Evolutionary conservation across 768 basidiomycete species (phyloP), one percentile per base, ranked within the genome.

Genomic region (Psilocybe sp.): DNA sequence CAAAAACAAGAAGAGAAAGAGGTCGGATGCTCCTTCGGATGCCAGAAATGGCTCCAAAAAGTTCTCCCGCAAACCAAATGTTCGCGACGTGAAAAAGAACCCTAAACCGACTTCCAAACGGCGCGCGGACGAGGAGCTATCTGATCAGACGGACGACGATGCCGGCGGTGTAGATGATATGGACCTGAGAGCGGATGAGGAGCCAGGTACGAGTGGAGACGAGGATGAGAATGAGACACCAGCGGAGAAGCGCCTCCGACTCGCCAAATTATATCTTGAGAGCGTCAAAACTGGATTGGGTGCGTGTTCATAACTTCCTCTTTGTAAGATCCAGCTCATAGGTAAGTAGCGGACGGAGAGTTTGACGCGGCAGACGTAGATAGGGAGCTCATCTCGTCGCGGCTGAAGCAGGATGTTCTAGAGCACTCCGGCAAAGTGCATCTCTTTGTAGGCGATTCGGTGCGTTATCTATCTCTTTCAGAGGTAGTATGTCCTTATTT

Each of bases 351-450:
- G 51, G 94, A 94, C 19, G 91, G 89, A 32, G 93, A 93, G 54
- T 94, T 85, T 55, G 96, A 99, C 64, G 97, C 97, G 4, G 94
- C 91, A 1, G 95, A 98, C 58, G 85, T 98, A 20, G 97, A 99
- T 74, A 81, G 82, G 59, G 96, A 98, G 56, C 75, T 98, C 54
- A 90, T 99, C 53, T 89, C 89, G 39, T 79, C 93, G 15, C 76
- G 97, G 48, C 74, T 99, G 54, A 92, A 93, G 64, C 85, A 93
- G 64, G 96, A 98, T 70, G 93, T 96, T 5, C 67, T 93, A 41
- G 87, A 94, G 56, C 85, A 95, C 61, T 84, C 91, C 4, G 94
- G 93, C 43, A 94, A 89, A 67, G 74, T 93, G 7, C 89, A 94
- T 68, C 67, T 88, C 37, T 90, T 87, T 63, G 72, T 96, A 44